phyloP scores from a whole-genome alignment of 2,329 filamentous ascomycete species.

The Chalara sp. region DNA sequence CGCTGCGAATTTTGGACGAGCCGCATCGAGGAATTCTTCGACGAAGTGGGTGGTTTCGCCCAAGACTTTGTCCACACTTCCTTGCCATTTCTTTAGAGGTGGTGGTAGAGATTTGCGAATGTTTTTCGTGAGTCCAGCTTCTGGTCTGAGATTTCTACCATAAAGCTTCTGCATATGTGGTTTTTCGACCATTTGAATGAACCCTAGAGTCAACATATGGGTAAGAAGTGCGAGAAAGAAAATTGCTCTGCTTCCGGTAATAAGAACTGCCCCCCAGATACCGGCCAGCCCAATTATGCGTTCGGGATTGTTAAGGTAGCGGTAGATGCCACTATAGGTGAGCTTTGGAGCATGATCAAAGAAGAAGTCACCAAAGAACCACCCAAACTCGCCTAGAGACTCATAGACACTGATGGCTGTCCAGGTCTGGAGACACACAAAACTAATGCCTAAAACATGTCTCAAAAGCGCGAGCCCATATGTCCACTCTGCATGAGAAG shows the following conservation, averaged over 20 bases:
- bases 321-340: conserved; percentile 95
- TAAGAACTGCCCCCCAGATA: conserved; percentile 90
- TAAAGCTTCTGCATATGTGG: conserved; percentile 99
- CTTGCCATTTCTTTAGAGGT: conserved; percentile 75
- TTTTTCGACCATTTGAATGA: conserved; percentile 89
- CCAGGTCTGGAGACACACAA: conserved; percentile 87
- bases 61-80: conserved; percentile 80
- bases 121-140: conserved; percentile 88
- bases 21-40: conserved; percentile 82
- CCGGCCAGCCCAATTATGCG: conserved; percentile 88
- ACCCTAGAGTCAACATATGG: conserved; percentile 77
- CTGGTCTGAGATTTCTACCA: conserved; percentile 71
- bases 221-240: conserved; percentile 81
- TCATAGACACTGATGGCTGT: conserved; percentile 91
- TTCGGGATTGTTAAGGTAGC: conserved; percentile 96
- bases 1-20: conserved; percentile 77
- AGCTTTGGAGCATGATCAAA: conserved; percentile 83
- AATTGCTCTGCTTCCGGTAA: conserved; percentile 82
- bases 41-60: conserved; percentile 84
- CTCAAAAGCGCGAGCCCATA: conserved; percentile 81
- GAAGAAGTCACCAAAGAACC: conserved; percentile 99
- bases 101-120: conserved; percentile 80
- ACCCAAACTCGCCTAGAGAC: conserved; percentile 92
- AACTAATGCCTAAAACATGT: conserved; percentile 74
- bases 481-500: conserved; percentile 63